Evolutionary conservation across 176 grass and related monocot species (phyloP).

Genomic region (Carex pumila): DNA sequence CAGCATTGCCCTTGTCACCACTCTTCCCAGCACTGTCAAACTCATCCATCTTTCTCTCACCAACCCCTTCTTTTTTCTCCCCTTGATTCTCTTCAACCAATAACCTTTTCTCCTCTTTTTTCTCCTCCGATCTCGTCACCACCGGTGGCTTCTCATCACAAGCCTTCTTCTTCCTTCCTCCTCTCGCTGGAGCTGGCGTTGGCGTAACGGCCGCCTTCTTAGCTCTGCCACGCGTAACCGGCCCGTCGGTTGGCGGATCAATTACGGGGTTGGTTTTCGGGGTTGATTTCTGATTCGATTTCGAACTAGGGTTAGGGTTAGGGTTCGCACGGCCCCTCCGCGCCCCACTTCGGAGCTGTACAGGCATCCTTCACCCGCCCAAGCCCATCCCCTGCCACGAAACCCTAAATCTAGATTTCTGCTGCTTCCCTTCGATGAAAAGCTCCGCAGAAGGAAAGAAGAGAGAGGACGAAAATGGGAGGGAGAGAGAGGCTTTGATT

Average conservation of each 20-base stretch:
- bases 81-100: background rate
- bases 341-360: conserved; percentile 23
- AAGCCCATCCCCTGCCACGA: conserved; percentile 3
- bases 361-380: conserved; percentile 18
- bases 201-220: background rate
- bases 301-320: conserved; percentile 14
- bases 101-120: background rate
- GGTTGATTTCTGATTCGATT: conserved; percentile 1
- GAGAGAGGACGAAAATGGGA: background rate
- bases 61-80: conserved; percentile 2
- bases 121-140: background rate
- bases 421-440: background rate
- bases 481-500: background rate
- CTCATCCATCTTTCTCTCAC: conserved; percentile 49
- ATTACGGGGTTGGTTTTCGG: background rate
- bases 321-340: conserved; percentile 24
- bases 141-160: background rate
- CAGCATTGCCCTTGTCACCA: conserved; percentile 28
- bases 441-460: background rate
- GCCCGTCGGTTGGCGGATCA: background rate
- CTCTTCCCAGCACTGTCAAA: conserved; percentile 44
- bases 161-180: conserved; percentile 16
- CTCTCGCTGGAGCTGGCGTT: background rate
- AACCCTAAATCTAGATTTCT: background rate
- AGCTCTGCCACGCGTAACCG: conserved; percentile 15